Evolutionary conservation across 1,284 basidiomycete genomes (phyloP).

Genomic region (Neolentinus lepideus): DNA sequence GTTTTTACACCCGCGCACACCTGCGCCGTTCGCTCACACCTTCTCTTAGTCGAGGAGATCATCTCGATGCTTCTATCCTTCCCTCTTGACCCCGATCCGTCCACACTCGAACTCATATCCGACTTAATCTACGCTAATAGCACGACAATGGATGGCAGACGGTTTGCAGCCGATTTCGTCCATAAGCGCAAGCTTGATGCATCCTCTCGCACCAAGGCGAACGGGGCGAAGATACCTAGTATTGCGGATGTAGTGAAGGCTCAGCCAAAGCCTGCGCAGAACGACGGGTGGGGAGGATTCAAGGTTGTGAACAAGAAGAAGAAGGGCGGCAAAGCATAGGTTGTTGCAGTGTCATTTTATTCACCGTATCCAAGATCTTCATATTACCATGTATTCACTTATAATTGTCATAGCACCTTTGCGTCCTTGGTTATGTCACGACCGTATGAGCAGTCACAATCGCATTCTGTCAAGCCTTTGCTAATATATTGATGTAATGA

Average conservation of each 20-base stretch:
- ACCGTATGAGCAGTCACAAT: too few species aligned
- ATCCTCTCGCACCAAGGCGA: constrained; percentile 33
- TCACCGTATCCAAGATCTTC: too few species aligned
- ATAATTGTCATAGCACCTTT: too few species aligned
- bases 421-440: too few species aligned
- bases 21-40: constrained; percentile 7
- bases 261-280: constrained; percentile 67
- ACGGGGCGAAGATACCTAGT: constrained; percentile 45
- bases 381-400: too few species aligned
- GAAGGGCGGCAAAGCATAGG: constrained; percentile 55
- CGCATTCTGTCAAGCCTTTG: too few species aligned
- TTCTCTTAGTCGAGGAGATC: constrained; percentile 78
- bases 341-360: too few species aligned
- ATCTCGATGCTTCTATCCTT: constrained; percentile 88
- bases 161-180: constrained; percentile 91
- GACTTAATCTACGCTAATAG: constrained; percentile 92
- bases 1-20: constrained; percentile 14
- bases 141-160: constrained; percentile 89
- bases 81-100: constrained; percentile 80
- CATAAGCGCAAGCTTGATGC: constrained; percentile 80
- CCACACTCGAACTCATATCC: constrained; percentile 83
- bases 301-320: constrained; percentile 93
- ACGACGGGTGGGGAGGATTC: constrained; percentile 76
- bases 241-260: constrained; percentile 88
- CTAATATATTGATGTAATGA: not conserved